Base-by-base conservation (phyloP, 306 rosid species). In the Oxytropis ochrocephala region DNA sequence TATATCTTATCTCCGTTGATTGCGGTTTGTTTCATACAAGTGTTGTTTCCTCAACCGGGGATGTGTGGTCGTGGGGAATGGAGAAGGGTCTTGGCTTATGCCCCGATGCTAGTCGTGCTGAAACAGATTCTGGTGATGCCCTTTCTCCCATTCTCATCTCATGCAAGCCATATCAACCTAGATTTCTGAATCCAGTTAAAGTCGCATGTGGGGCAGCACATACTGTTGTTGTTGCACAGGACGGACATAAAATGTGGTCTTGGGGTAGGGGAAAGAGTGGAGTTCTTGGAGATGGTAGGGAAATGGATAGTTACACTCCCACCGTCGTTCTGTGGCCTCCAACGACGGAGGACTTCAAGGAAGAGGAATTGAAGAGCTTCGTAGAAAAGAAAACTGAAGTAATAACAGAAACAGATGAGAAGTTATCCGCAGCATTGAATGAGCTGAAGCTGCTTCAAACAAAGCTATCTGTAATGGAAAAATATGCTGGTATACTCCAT, bases 51-150 rank as follows among this genome's bases (percentile, higher is more conserved):
- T 83, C 91, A 1, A 82, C 75, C 0, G 98, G 98, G 55, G 88
- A 85, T 71, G 91, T 88, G 69, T 90, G 98, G 97, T 90, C 90
- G 2, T 93, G 98, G 98, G 98, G 98, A 76, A 93, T 93, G 98
- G 94, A 80, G 84, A 90, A 78, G 82, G 98, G 98, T 64, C 96
- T 93, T 44, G 98, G 98, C 61, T 82, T 93, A 43, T 93, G 96
- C 83, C 97, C 97, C 16, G 89, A 82, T 54, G 97, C 97, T 58
- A 77, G 76, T 77, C 89, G 75, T 44, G 57, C 83, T 19, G 84
- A 79, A 56, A 27, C 77, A 18, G 90, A 79, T 81, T 38, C 89
- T 0, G 98, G 98, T 11, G 96, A 93, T 64, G 98, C 96, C 1
- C 41, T 86, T 36, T 85, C 79, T 69, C 98, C 98, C 32, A 54